These are phyloP conservation scores for Lipomyces oligophaga DNA, from an alignment of 805 yeast species.

Conservation along the genomic window DNA sequence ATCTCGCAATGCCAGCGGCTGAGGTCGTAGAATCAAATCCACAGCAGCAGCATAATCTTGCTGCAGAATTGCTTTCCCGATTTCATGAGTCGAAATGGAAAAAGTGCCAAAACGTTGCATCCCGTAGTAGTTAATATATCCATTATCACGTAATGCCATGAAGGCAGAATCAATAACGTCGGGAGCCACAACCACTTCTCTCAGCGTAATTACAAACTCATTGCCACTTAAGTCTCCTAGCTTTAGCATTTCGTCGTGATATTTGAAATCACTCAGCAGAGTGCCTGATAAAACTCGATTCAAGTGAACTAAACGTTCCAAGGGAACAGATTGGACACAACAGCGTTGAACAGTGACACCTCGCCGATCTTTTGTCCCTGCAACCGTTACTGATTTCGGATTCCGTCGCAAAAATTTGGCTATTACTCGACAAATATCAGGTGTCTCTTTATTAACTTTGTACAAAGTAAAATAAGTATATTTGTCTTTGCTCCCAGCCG, in stretches of 20 bases:
- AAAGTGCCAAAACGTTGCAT: slow-evolving; percentile 98
- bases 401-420: slow-evolving; percentile 72
- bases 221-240: slow-evolving; percentile 88
- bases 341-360: slow-evolving; percentile 89
- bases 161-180: slow-evolving; percentile 55
- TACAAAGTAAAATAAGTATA: slow-evolving; percentile 74
- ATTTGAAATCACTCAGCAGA: slow-evolving; percentile 72
- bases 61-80: slow-evolving; percentile 69
- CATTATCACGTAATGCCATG: slow-evolving; percentile 55
- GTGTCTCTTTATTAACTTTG: slow-evolving; percentile 94
- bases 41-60: slow-evolving; percentile 78
- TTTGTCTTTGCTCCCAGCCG: slow-evolving; percentile 58
- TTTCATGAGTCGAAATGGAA: slow-evolving; percentile 81
- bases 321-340: slow-evolving; percentile 63
- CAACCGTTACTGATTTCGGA: slow-evolving; percentile 66
- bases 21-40: slow-evolving; percentile 76
- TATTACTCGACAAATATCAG: slow-evolving; percentile 83
- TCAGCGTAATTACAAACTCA: slow-evolving; percentile 78
- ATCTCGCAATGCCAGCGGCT: slow-evolving; percentile 71
- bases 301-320: slow-evolving; percentile 69
- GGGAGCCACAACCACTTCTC: slow-evolving; percentile 62
- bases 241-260: slow-evolving; percentile 56
- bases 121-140: slow-evolving; percentile 94
- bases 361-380: slow-evolving; percentile 96
- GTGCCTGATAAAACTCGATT: slow-evolving; percentile 58